Evolutionary conservation across 2,329 filamentous ascomycete genomes (phyloP).

Genomic region (Epichloe coenophiala): DNA sequence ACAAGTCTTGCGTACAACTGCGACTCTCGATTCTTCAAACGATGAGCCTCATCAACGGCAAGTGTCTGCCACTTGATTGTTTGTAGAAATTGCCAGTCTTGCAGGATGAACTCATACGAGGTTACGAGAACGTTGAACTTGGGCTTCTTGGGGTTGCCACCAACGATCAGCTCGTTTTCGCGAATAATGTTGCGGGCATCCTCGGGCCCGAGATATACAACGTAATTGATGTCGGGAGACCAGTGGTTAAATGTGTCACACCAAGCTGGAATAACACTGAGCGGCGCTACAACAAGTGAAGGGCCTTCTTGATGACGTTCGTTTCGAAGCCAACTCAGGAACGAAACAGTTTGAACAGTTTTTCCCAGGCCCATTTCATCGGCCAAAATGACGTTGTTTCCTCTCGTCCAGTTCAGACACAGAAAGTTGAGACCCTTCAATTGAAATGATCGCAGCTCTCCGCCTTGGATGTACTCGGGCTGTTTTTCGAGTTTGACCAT

Average conservation of each 20-base stretch:
- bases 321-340: conserved; percentile 93
- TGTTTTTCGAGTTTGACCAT: conserved; percentile 66
- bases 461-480: conserved; percentile 71
- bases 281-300: conserved; percentile 90
- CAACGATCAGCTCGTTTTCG: conserved; percentile 77
- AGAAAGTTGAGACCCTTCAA: conserved; percentile 90
- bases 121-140: conserved; percentile 98
- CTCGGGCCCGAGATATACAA: conserved; percentile 89
- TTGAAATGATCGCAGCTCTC: conserved; percentile 84
- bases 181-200: conserved; percentile 75
- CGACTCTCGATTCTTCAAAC: conserved; percentile 90
- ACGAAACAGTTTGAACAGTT: conserved; percentile 92
- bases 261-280: conserved; percentile 97
- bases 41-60: conserved; percentile 91
- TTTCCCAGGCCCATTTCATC: conserved; percentile 99
- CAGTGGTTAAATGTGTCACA: conserved; percentile 94
- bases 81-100: conserved; percentile 70
- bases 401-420: conserved; percentile 87
- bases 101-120: conserved; percentile 91
- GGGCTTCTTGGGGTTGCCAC: conserved; percentile 74
- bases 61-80: conserved; percentile 97
- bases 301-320: conserved; percentile 82
- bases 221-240: conserved; percentile 92
- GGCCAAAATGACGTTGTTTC: conserved; percentile 90
- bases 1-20: conserved; percentile 79